Conservation (phyloP, 2,329 filamentous ascomycete genomes). For the Xylaria sp. region DNA sequence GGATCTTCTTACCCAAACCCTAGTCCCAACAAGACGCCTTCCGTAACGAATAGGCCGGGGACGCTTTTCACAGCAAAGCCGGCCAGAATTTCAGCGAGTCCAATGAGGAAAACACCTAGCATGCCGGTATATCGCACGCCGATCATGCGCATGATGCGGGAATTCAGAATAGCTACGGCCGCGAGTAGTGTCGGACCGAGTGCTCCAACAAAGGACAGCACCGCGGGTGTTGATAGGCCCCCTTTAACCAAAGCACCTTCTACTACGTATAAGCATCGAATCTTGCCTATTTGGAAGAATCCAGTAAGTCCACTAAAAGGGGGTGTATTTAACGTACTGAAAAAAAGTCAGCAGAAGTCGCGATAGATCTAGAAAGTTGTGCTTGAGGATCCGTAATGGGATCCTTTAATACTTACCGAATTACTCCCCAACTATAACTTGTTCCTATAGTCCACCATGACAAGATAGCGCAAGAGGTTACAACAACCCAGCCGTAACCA, state of each 20-base stretch:
- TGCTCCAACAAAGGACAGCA: slow-evolving; percentile 39
- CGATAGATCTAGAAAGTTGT: too few species aligned
- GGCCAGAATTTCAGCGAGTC: slow-evolving; percentile 39
- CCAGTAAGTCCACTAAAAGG: too few species aligned
- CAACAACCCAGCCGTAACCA: slow-evolving; percentile 41
- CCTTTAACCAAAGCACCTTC: slow-evolving; percentile 36
- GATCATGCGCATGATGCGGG: slow-evolving; percentile 35
- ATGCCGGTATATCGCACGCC: slow-evolving; percentile 37
- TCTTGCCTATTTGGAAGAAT: too few species aligned
- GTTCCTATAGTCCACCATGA: slow-evolving; percentile 42
- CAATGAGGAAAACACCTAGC: slow-evolving; percentile 32
- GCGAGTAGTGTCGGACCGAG: slow-evolving; percentile 36
- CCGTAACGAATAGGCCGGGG: slow-evolving; percentile 52
- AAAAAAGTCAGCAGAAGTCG: too few species aligned
- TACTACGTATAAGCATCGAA: too few species aligned
- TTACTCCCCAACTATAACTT: slow-evolving; percentile 39
- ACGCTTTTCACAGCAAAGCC: slow-evolving; percentile 52
- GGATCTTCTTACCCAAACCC: slow-evolving; percentile 37
- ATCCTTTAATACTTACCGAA: slow-evolving; percentile 1
- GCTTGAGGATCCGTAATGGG: too few species aligned
- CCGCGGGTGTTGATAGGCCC: slow-evolving; percentile 33
- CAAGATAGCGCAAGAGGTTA: slow-evolving; percentile 34
- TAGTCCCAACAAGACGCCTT: slow-evolving; percentile 35
- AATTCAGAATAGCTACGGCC: slow-evolving; percentile 34
- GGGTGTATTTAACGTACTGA: too few species aligned